Base-by-base conservation (phyloP, 306 rosid species). In the Luffa acutangula region DNA sequence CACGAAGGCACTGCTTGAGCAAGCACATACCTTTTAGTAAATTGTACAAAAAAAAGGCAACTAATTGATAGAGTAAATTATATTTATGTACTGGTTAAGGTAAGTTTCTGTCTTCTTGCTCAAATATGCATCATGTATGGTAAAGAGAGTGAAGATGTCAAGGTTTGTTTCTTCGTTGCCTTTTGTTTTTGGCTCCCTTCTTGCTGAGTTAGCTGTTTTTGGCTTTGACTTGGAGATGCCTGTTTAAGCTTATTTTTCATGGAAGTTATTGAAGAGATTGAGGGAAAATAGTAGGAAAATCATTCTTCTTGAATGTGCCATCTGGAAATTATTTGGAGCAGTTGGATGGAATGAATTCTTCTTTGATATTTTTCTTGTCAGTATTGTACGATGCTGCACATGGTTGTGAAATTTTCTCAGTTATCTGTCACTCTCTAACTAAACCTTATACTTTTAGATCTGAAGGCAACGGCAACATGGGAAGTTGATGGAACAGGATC, bases 391-490 rank as follows among this genome's bases (percentile, higher is more conserved):
- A 74, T 51, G 14, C 20, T 14, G 31, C 46, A 51, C 45, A 74
- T 74, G 78, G 62, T 53, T 74, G 45, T 31, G 18, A 48, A 73
- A 31, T 49, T 74, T 46, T 73, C 7, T 4, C 33, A n/a, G n/a
- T 48, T 21, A 48, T 48, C 77, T 48, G 14, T 73, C 78, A 49
- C 21, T 79, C 69, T 31, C 63, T 33, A 17, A 78, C 59, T 83
- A 78, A 81, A 58, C 43, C 59, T 69, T 82, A 74, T 53, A 75
- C 72, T 48, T 85, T 78, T 88, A 95, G 99, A 90, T 86, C 62
- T 95, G 85, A 93, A 86, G 89, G 91, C 96, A 54, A 87, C 83
- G 71, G 93, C 99, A 81, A 88, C 97, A 14, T 93, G 99, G 99
- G 99, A 93, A 93, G 87, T 95, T 84, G 99, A 95, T 79, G 93